A percentile compares a stretch with the other conserved stretches of the same genome.
Conservation (phyloP, 2,329 filamentous ascomycete species). For the Huntiella decipiens region DNA sequence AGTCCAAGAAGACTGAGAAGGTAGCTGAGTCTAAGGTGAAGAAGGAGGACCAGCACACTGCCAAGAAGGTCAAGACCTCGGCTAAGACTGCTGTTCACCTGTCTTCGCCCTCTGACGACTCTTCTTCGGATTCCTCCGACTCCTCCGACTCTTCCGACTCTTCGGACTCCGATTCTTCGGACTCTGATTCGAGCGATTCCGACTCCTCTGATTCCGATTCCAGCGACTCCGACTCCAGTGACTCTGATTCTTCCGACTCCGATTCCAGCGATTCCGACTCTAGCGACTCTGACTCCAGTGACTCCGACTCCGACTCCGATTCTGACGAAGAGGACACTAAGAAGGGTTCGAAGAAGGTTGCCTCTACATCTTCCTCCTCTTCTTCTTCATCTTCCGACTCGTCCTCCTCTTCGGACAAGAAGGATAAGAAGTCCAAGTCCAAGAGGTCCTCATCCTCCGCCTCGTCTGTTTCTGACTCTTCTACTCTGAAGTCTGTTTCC, state of each 20-base stretch:
- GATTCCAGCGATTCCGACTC: constrained; percentile 21
- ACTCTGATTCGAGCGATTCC: constrained; percentile 14
- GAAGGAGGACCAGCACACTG: constrained; percentile 20
- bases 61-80: constrained; percentile 1
- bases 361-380: constrained; percentile 18
- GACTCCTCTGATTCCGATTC: constrained; percentile 13
- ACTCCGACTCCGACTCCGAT: constrained; percentile 18
- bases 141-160: constrained; percentile 3
- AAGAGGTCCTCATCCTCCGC: constrained; percentile 22
- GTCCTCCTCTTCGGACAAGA: constrained; percentile 12
- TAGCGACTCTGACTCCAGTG: constrained; percentile 19
- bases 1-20: constrained; percentile 8
- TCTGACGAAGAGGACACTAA: constrained; percentile 12
- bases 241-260: constrained; percentile 12
- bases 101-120: constrained; percentile 13
- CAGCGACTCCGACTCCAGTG: not conserved
- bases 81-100: constrained; percentile 13
- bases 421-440: constrained; percentile 15
- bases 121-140: constrained; percentile 16
- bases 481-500: constrained; percentile 31
- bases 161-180: constrained; percentile 12
- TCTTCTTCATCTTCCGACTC: constrained; percentile 16
- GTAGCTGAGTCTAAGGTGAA: constrained; percentile 31
- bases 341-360: constrained; percentile 15
- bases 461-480: constrained; percentile 23